phyloP scores from a whole-genome alignment of 2,329 filamentous ascomycete species.

The Thelonectria discophora region DNA sequence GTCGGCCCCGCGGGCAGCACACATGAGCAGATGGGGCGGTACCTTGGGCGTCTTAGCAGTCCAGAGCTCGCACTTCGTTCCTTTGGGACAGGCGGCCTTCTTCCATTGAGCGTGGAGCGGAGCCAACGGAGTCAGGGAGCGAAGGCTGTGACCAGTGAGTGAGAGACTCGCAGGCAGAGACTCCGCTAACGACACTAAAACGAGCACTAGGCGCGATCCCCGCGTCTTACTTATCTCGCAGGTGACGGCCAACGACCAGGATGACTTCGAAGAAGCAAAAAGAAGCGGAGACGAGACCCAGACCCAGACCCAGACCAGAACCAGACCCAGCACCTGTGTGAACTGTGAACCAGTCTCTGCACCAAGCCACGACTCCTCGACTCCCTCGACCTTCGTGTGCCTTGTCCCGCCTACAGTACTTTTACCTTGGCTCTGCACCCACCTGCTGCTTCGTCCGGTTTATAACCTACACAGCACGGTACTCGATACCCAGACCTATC shows the following conservation, averaged over 20 bases:
- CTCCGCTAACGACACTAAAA: conserved; percentile 41
- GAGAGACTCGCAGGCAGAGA: conserved; percentile 28
- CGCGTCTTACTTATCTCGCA: conserved; percentile 39
- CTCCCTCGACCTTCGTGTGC: conserved; percentile 8
- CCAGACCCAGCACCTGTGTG: conserved; percentile 10
- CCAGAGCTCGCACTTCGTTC: conserved; percentile 16
- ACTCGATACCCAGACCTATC: background rate
- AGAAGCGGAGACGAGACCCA: conserved; percentile 5
- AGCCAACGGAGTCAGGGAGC: conserved; percentile 21
- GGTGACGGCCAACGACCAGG: conserved; percentile 21
- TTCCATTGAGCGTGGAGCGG: conserved; percentile 10
- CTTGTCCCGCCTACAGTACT: conserved; percentile 16
- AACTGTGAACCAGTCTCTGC: conserved; percentile 16
- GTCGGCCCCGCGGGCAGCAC: conserved; percentile 8
- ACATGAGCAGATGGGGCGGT: conserved; percentile 20
- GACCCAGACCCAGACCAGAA: conserved; percentile 11
- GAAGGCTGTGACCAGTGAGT: conserved; percentile 18
- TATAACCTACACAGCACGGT: conserved; percentile 16
- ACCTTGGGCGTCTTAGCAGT: conserved; percentile 17
- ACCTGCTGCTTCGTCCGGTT: conserved; percentile 11
- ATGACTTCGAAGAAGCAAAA: conserved; percentile 7
- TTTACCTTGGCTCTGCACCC: conserved; percentile 24
- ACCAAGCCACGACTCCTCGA: conserved; percentile 19
- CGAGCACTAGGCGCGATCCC: conserved; percentile 40
- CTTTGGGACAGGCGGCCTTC: conserved; percentile 4